Evolutionary conservation across 768 basidiomycete genomes (phyloP), one percentile per base, ranked within the genome.

Genomic region (Phlebiopsis gigantea): DNA sequence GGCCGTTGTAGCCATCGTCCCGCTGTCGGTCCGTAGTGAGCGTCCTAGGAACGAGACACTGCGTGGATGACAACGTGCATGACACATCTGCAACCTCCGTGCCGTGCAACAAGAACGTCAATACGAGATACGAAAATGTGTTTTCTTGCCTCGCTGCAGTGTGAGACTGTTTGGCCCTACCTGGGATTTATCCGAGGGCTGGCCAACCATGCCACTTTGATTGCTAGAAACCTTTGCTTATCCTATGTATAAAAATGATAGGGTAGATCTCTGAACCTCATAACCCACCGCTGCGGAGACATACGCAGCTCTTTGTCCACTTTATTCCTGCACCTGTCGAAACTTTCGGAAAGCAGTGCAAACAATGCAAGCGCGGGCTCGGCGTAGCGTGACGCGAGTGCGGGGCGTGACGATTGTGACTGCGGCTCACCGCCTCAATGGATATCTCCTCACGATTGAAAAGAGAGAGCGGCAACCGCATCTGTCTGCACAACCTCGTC

Each of bases 351-450:
- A 3, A 4, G 45, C 22, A 29, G 30, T 21, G 22, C 19, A 22
- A 17, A 17, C 54, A 56, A 26, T 39, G 43, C 54, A n/a, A n/a
- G n/a, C n/a, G n/a, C n/a, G n/a, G n/a, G n/a, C 26, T 57, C 26
- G 21, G 43, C 44, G 39, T 42, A 43, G 29, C 47, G 47, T 48
- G 47, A 48, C 47, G 26, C 3, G 26, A 29, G 45, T 15, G 42
- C 9, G 26, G 17, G 26, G 34, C 17, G 47, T 45, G 50, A 51
- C 50, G 24, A 8, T 7, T 48, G 30, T 56, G 55, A 56, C 55
- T n/a, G 34, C 31, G 50, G 50, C 31, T 30, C 24, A 51, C 50
- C 24, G 50, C 50, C 50, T 31, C 50, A 14, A 22, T 51, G 34
- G 21, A 21, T 31, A 15, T 41, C 29, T 25, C 5, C 24, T 29